Conservation (phyloP, 768 basidiomycete genomes). For the Phaeotremella skinneri region DNA sequence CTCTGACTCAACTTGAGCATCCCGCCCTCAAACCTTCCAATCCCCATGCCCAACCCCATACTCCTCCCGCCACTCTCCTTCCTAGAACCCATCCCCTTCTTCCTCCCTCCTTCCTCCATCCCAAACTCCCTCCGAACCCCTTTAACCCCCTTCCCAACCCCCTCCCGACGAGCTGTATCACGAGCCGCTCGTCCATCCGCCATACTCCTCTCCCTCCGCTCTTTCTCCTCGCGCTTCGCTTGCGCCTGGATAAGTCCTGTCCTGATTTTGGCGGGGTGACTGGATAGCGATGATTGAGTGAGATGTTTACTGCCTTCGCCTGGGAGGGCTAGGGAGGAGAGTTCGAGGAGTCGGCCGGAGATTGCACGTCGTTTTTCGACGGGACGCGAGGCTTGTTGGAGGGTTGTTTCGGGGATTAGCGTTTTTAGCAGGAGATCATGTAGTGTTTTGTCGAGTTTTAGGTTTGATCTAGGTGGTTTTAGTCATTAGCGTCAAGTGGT, state of each 20-base stretch:
- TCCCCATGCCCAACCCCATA: conserved; percentile 47
- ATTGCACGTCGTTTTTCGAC: conserved; percentile 47
- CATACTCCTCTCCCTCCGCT: conserved; percentile 38
- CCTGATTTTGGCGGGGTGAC: conserved; percentile 44
- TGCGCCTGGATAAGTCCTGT: conserved; percentile 44
- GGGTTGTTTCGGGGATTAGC: conserved; percentile 35
- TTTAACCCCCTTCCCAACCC: conserved; percentile 20
- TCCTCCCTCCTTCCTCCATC: conserved; percentile 33
- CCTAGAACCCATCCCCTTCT: conserved; percentile 35
- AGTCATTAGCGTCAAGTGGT: too few relatives aligned
- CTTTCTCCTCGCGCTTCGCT: conserved; percentile 29
- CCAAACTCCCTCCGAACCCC: conserved; percentile 35
- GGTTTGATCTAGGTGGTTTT: conserved; percentile 45
- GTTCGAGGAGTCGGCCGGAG: conserved; percentile 38
- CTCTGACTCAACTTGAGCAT: conserved; percentile 46
- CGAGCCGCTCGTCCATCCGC: conserved; percentile 23
- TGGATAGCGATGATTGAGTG: conserved; percentile 19
- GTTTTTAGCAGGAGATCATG: conserved; percentile 47
- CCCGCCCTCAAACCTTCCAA: conserved; percentile 48
- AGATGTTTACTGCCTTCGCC: conserved; percentile 40
- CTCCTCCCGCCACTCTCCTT: conserved; percentile 30
- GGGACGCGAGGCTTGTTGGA: conserved; percentile 30
- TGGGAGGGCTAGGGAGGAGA: conserved; percentile 36
- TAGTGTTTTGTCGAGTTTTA: conserved; percentile 50
- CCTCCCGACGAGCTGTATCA: not conserved